Evolutionary conservation across 176 grass and related monocot genomes (phyloP).

Genomic region (Triticum aestivum): DNA sequence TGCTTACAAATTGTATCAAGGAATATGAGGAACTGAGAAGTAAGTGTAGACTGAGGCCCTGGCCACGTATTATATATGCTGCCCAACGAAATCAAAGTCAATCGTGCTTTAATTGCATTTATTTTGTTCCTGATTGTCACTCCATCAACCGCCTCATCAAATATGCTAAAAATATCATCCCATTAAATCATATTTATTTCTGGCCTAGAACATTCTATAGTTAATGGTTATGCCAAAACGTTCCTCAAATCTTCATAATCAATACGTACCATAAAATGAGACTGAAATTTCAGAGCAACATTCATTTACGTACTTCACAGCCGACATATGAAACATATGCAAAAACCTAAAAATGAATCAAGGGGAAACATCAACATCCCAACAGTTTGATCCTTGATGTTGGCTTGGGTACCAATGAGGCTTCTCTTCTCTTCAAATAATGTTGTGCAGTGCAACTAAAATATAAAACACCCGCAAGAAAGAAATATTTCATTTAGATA

Average conservation of each 20-base stretch:
- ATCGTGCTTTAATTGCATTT: background rate
- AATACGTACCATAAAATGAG: background rate
- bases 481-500: too few relatives aligned
- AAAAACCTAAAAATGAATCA: too few relatives aligned
- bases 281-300: too few relatives aligned
- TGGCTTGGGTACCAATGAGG: too few relatives aligned
- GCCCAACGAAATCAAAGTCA: background rate
- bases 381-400: too few relatives aligned
- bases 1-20: background rate
- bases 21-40: background rate
- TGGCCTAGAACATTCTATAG: background rate
- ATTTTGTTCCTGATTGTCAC: background rate
- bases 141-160: background rate
- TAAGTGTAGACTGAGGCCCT: background rate
- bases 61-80: background rate
- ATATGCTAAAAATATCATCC: background rate
- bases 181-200: background rate
- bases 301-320: too few relatives aligned
- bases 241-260: background rate
- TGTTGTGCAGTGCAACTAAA: too few relatives aligned
- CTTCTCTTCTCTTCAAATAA: too few relatives aligned
- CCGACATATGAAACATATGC: too few relatives aligned
- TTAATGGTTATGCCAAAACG: background rate
- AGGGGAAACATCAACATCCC: too few relatives aligned
- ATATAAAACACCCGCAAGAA: too few relatives aligned